These are phyloP conservation scores for Ramaria sp. DNA, from an alignment of 768 basidiomycete genomes.

Conservation along the genomic window DNA sequence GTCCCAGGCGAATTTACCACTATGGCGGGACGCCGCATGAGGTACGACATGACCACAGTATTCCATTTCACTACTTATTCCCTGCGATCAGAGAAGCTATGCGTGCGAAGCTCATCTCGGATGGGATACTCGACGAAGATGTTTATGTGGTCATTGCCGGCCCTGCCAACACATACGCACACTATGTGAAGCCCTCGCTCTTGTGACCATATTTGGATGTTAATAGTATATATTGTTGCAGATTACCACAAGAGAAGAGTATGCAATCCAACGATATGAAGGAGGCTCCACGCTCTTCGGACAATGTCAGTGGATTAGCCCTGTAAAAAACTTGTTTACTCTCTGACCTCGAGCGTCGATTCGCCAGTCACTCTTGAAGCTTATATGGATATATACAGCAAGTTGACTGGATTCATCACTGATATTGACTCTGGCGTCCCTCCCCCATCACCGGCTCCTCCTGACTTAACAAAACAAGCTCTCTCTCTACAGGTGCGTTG, in stretches of 20 bases:
- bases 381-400: slow-evolving; percentile 66
- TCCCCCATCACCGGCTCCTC: slow-evolving; percentile 51
- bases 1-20: slow-evolving; percentile 76
- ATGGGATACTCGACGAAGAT: slow-evolving; percentile 49
- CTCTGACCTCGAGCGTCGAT: too few species aligned
- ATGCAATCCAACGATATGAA: slow-evolving; percentile 66
- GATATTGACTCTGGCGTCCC: slow-evolving; percentile 30
- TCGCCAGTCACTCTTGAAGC: slow-evolving; percentile 73
- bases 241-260: slow-evolving; percentile 56
- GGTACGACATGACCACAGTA: slow-evolving; percentile 30
- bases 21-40: slow-evolving; percentile 68
- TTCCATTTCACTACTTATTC: background rate
- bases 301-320: slow-evolving; percentile 39
- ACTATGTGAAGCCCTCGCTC: slow-evolving; percentile 35
- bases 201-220: background rate
- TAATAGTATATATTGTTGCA: background rate
- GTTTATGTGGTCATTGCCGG: slow-evolving; percentile 72
- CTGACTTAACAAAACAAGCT: slow-evolving; percentile 51
- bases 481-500: slow-evolving; percentile 58
- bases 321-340: too few species aligned
- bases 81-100: slow-evolving; percentile 44
- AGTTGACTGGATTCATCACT: slow-evolving; percentile 51
- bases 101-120: slow-evolving; percentile 50
- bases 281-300: slow-evolving; percentile 76
- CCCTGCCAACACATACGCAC: slow-evolving; percentile 73